These are phyloP conservation scores for Starmera quercuum DNA, from an alignment of 805 yeast genomes.

Conservation along the genomic window DNA sequence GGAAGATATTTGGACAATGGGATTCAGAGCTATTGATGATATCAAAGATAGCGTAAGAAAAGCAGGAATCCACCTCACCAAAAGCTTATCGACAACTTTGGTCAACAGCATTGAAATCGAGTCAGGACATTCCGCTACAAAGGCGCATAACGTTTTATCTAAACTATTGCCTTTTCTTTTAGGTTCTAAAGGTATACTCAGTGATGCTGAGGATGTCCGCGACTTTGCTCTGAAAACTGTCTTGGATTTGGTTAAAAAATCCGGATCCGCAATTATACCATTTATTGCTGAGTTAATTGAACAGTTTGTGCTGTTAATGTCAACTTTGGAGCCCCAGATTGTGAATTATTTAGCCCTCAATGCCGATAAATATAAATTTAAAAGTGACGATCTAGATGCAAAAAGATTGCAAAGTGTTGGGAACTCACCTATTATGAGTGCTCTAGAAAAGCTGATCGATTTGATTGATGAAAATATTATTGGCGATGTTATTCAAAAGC, in stretches of 20 bases:
- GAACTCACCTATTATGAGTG: slow-evolving; percentile 82
- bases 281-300: slow-evolving; percentile 63
- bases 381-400: slow-evolving; percentile 66
- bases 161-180: slow-evolving; percentile 70
- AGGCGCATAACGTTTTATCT: slow-evolving; percentile 40
- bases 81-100: slow-evolving; percentile 54
- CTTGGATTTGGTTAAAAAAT: slow-evolving; percentile 59
- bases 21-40: slow-evolving; percentile 87
- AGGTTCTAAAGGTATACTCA: slow-evolving; percentile 71
- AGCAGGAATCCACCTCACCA: slow-evolving; percentile 67
- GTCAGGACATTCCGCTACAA: slow-evolving; percentile 30
- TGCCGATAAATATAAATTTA: slow-evolving; percentile 80
- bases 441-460: slow-evolving; percentile 65
- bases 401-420: slow-evolving; percentile 67
- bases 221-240: slow-evolving; percentile 68
- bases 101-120: slow-evolving; percentile 46
- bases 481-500: slow-evolving; percentile 32
- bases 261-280: slow-evolving; percentile 53
- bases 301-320: slow-evolving; percentile 64
- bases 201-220: slow-evolving; percentile 81
- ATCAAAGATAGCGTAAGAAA: slow-evolving; percentile 87
- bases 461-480: slow-evolving; percentile 39
- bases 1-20: slow-evolving; percentile 78
- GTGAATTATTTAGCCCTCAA: slow-evolving; percentile 79
- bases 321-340: slow-evolving; percentile 87